These are phyloP conservation scores for Singerocomus inundabilis DNA, from an alignment of 1,284 basidiomycete species.

Conservation along the genomic window DNA sequence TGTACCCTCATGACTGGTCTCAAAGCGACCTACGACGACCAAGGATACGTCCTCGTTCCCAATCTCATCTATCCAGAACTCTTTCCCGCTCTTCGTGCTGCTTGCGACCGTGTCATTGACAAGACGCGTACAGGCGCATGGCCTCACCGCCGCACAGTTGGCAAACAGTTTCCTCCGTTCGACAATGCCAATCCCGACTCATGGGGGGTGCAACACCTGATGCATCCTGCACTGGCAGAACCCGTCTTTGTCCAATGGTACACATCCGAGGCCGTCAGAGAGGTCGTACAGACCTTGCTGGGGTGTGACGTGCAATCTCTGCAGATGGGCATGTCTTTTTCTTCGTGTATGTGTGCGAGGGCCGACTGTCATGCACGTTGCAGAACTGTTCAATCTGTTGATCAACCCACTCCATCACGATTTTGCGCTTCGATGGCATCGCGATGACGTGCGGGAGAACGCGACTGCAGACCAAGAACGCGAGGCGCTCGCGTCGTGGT, in stretches of 20 bases:
- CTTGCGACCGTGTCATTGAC: constrained; percentile 52
- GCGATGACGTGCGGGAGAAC: constrained; percentile 71
- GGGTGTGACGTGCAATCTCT: constrained; percentile 51
- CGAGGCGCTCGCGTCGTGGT: constrained; percentile 57
- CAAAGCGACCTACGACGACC: constrained; percentile 49
- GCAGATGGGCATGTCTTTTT: constrained; percentile 60
- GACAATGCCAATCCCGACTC: constrained; percentile 54
- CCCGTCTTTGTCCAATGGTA: constrained; percentile 67
- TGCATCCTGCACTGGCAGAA: constrained; percentile 71
- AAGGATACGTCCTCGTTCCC: constrained; percentile 74
- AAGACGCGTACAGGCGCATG: constrained; percentile 64
- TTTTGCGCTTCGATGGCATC: constrained; percentile 81
- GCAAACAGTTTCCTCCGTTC: constrained; percentile 82
- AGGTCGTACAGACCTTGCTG: constrained; percentile 50
- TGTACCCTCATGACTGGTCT: too few relatives aligned
- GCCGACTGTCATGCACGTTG: too few relatives aligned
- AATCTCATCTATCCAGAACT: constrained; percentile 50
- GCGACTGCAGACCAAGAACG: constrained; percentile 66
- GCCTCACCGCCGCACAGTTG: constrained; percentile 71
- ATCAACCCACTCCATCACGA: constrained; percentile 68
- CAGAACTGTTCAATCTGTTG: constrained; percentile 79
- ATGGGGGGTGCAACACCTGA: constrained; percentile 80
- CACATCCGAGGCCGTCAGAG: constrained; percentile 54
- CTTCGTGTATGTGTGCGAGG: too few relatives aligned
- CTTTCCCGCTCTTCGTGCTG: constrained; percentile 44